Evolutionary conservation across 768 basidiomycete species (phyloP), one percentile per base, ranked within the genome.

Genomic region (Tylopilus sp.): DNA sequence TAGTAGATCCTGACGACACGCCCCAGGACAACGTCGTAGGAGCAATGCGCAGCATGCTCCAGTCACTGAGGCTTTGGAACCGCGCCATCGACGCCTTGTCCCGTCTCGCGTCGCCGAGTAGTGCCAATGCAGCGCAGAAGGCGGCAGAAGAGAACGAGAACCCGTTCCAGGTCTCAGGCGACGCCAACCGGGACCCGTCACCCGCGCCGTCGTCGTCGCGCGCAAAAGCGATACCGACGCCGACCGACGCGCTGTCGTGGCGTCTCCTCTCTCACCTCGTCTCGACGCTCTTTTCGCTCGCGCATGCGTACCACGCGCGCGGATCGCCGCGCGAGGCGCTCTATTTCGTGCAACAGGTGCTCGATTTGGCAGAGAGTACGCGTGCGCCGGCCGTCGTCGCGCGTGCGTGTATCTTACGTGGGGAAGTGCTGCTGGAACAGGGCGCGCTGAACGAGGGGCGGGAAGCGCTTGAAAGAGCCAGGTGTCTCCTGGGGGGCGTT

Each of bases 301-400:
- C 81, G 0, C 77, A 82, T 9, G 76, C 80, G 1, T 91, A 93
- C 60, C 75, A 84, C 19, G 66, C 72, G 0, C 82, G 92, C 17
- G 96, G 96, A 1, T 92, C 93, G 6, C 81, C 85, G 4, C 81
- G 87, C 21, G 92, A 95, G 61, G 85, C 91, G 2, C 85, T 91
- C 55, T 94, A 88, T 61, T 96, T 93, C 64, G 77, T 86, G 0
- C 76, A 86, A 36, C 87, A 92, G 63, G 89, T 88, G 1, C 73
- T 78, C n/a, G 82, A 85, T 19, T 72, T 98, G 1, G 89, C 92
- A 0, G 72, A 77, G 43, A 76, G 86, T 7, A 66, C 92, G 12
- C 85, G 84, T 54, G 81, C 86, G 0, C 83, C 86, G 16, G 77
- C 82, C 0, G 71, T 89, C 62, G 67, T 78, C 8, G 81, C 85